These are phyloP conservation scores for Hypoxylon sp. DNA, from an alignment of 2,329 filamentous ascomycete species.

Conservation along the genomic window DNA sequence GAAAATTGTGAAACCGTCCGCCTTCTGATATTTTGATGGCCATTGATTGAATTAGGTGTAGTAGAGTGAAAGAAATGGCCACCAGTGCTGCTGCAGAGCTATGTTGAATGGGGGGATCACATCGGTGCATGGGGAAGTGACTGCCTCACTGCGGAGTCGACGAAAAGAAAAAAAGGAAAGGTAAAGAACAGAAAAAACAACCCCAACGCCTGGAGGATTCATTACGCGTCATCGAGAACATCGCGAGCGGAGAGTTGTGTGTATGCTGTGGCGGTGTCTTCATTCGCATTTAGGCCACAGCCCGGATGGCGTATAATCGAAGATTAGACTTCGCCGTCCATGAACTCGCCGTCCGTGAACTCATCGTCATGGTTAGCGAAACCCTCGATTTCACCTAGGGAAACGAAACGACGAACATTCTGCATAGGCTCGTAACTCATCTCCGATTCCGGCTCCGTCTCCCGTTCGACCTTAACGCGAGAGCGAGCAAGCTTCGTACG, in stretches of 20 bases:
- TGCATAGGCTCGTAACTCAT: not conserved
- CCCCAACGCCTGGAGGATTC: conserved; percentile 8
- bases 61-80: not conserved
- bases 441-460: not conserved
- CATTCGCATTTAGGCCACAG: conserved; percentile 1
- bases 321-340: conserved; percentile 58
- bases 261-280: not conserved
- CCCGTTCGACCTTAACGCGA: conserved; percentile 35
- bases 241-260: not conserved
- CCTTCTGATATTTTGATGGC: not conserved
- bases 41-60: not conserved
- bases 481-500: conserved; percentile 49
- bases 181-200: conserved; percentile 4
- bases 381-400: not conserved
- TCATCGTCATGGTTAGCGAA: conserved; percentile 40
- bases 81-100: not conserved
- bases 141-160: not conserved
- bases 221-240: not conserved
- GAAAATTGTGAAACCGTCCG: not conserved
- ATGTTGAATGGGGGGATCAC: not conserved
- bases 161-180: not conserved
- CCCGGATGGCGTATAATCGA: not conserved
- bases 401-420: not conserved
- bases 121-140: not conserved
- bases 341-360: conserved; percentile 54